Evolutionary conservation across 2,329 filamentous ascomycete species (phyloP).

Genomic region (Geosmithia morbida): DNA sequence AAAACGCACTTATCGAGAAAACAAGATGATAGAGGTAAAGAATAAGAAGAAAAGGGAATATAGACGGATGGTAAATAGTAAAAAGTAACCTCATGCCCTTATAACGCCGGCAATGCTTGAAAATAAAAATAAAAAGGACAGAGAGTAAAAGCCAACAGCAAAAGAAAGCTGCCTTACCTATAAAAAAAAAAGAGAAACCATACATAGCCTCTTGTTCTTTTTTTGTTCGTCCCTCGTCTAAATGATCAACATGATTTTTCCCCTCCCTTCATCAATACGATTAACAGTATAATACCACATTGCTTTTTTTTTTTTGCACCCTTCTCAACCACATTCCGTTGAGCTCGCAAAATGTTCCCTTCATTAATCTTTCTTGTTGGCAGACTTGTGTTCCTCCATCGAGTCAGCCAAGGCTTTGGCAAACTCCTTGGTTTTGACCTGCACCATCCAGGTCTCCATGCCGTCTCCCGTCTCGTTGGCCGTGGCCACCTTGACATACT

Average conservation of each 20-base stretch:
- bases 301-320: background rate
- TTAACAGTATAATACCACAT: background rate
- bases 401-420: conserved; percentile 36
- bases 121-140: background rate
- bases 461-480: conserved; percentile 42
- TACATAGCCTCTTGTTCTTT: too few species aligned
- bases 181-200: too few species aligned
- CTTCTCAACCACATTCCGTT: too few species aligned
- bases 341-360: too few species aligned
- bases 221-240: too few species aligned
- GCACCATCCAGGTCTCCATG: conserved; percentile 56
- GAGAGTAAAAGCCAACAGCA: too few species aligned
- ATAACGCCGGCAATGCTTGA: conserved; percentile 8
- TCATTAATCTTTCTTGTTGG: conserved; percentile 33
- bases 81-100: conserved; percentile 2
- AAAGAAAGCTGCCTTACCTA: conserved; percentile 1
- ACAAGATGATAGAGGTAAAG: background rate
- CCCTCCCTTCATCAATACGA: conserved; percentile 1
- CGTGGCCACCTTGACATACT: conserved; percentile 44
- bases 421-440: conserved; percentile 50
- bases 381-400: conserved; percentile 38
- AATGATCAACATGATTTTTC: too few species aligned
- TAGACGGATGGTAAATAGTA: too few species aligned
- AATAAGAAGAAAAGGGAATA: conserved; percentile 1
- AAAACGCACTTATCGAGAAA: too few species aligned